phyloP scores from a whole-genome alignment of 208 protist species.

The Acanthamoeba healyi region DNA sequence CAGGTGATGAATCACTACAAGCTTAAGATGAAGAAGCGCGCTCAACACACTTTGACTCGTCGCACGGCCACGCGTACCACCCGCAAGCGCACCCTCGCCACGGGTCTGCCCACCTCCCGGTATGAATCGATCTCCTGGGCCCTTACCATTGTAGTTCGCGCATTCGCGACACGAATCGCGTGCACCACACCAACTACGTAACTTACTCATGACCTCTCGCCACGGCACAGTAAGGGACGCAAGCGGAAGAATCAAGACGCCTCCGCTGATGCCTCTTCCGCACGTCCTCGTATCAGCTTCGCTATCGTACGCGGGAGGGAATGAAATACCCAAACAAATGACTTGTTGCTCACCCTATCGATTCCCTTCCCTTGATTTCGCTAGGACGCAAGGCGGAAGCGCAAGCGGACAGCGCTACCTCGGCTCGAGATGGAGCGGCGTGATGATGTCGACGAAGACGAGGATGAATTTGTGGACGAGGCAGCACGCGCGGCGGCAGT shows the following conservation, averaged over 20 bases:
- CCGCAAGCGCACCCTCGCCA: background rate
- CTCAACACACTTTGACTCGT: background rate
- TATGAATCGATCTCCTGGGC: no score
- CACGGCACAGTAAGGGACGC: background rate
- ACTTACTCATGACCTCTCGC: no score
- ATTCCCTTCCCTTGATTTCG: no score
- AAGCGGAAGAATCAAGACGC: background rate
- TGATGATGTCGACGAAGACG: background rate
- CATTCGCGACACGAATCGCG: no score
- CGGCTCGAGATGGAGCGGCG: background rate
- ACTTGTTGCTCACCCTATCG: no score
- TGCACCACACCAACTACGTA: no score
- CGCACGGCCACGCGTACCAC: background rate
- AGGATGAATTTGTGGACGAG: background rate
- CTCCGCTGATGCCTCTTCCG: background rate
- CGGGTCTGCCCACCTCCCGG: background rate
- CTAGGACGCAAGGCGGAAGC: background rate
- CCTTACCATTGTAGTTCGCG: no score
- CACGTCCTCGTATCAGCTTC: background rate
- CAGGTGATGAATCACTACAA: constrained; percentile 41
- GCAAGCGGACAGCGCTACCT: background rate
- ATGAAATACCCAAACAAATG: no score
- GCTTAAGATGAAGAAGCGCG: constrained; percentile 30
- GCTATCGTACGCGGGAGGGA: constrained; percentile 22
- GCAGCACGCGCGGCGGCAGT: background rate